Base-by-base conservation (phyloP, 371 early-diverging fungal species). In the Haplosporangium sp. region DNA sequence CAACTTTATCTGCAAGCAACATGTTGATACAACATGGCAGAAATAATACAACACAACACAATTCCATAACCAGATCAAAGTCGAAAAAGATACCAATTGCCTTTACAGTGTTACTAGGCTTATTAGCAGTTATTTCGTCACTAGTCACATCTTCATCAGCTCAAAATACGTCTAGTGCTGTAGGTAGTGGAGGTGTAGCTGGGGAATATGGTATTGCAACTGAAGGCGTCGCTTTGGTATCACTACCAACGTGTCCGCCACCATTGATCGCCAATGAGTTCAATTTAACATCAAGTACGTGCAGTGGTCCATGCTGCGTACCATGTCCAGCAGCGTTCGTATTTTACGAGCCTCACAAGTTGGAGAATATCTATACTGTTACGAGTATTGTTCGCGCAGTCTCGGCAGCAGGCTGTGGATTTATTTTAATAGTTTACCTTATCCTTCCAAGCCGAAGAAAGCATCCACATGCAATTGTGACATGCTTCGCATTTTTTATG, bases 391-490 rank as follows among this genome's bases (percentile, higher is more conserved):
- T 81, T 34, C 75, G 75, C 0, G 66, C 60, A 1, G 37, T 72
- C 17, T 81, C 82, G 0, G 68, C 69, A 0, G 11, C n/a, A 7
- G 47, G 63, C 2, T 67, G 65, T 4, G 17, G 11, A 7, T 10
- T 81, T n/a, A 37, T 81, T 20, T 55, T 67, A 6, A 5, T 71
- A 0, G 48, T 58, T 15, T 81, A 81, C 19, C 10, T 65, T 8
- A 61, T 72, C 7, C 67, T 81, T 4, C 82, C 75, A 2, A 74
- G 65, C 62, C 75, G 82, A 27, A 68, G 82, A n/a, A 57, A 65
- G 34, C 82, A 81, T 15, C 82, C 82, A 6, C 82, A 81, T 48
- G 53, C 69, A 35, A 74, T 81, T 34, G 75, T 81, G 6, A 44
- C 72, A 6, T 47, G 47, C 1, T 62, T 81, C 15, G 34, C 71